These are phyloP conservation scores for Ambispora gerdemannii DNA, from an alignment of 192 early-diverging fungal species.

Conservation along the genomic window DNA sequence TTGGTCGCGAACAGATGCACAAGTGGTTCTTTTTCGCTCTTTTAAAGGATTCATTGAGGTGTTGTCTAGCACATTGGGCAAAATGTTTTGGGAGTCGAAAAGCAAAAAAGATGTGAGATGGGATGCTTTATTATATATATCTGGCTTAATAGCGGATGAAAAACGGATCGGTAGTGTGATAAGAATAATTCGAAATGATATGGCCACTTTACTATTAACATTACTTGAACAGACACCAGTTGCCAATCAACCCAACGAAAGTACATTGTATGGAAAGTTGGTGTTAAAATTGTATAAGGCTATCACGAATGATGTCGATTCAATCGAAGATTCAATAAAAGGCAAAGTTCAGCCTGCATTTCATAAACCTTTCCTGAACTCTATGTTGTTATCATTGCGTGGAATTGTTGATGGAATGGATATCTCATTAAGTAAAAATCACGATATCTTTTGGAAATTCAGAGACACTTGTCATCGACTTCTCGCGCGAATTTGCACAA, in stretches of 20 bases:
- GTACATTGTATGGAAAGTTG: slow-evolving; percentile 12
- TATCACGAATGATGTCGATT: slow-evolving; percentile 21
- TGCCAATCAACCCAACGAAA: background rate
- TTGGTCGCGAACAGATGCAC: slow-evolving; percentile 33
- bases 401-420: slow-evolving; percentile 19
- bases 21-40: slow-evolving; percentile 35
- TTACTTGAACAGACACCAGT: slow-evolving; percentile 15
- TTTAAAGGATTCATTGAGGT: slow-evolving; percentile 37
- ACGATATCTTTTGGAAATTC: background rate
- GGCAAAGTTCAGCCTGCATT: slow-evolving; percentile 18
- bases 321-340: background rate
- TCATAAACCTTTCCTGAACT: slow-evolving; percentile 39
- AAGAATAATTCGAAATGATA: slow-evolving; percentile 16
- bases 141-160: slow-evolving; percentile 20
- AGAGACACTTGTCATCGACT: slow-evolving; percentile 12
- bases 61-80: slow-evolving; percentile 20
- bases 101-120: slow-evolving; percentile 14
- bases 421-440: background rate
- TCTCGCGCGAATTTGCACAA: slow-evolving; percentile 8
- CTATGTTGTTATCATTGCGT: slow-evolving; percentile 36
- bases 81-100: slow-evolving; percentile 9
- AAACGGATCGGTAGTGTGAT: background rate
- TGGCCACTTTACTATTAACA: slow-evolving; percentile 9
- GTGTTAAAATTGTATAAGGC: slow-evolving; percentile 8
- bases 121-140: background rate